These are phyloP conservation scores for Pseudogymnoascus sp. DNA, from an alignment of 2,329 filamentous ascomycete genomes.

Conservation along the genomic window DNA sequence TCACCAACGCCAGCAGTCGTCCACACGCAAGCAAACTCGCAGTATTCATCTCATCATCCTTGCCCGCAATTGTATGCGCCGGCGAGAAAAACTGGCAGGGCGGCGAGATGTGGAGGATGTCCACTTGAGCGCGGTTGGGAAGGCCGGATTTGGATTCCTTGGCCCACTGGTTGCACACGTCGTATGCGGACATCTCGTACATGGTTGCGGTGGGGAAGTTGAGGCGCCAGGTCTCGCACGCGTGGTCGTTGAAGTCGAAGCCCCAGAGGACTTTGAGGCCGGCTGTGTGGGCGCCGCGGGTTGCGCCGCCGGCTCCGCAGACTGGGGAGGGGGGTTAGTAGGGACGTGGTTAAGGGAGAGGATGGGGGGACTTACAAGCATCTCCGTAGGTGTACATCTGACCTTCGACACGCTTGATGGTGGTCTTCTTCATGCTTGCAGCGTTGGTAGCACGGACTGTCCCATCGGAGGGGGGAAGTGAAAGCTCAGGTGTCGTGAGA, in stretches of 20 bases:
- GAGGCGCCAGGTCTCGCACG: slow-evolving; percentile 46
- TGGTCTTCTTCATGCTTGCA: slow-evolving; percentile 2
- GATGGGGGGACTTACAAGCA: slow-evolving; percentile 33
- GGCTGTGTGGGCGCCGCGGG: slow-evolving; percentile 50
- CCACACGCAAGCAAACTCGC: slow-evolving; percentile 47
- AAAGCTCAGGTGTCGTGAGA: slow-evolving; percentile 14
- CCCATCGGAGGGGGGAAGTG: slow-evolving; percentile 18
- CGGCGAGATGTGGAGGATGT: slow-evolving; percentile 67
- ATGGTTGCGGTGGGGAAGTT: slow-evolving; percentile 50
- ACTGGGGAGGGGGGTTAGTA: slow-evolving; percentile 25
- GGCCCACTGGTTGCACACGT: slow-evolving; percentile 36
- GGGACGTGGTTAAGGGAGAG: background rate
- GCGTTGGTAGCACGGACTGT: slow-evolving; percentile 16
- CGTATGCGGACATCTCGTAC: slow-evolving; percentile 38
- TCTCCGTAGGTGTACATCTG: slow-evolving; percentile 62
- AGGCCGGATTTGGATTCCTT: slow-evolving; percentile 8
- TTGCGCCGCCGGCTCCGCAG: slow-evolving; percentile 64
- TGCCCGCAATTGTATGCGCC: slow-evolving; percentile 53
- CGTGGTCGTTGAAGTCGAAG: slow-evolving; percentile 53
- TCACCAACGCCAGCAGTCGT: slow-evolving; percentile 46
- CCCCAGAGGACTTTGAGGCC: slow-evolving; percentile 54
- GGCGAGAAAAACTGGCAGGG: slow-evolving; percentile 72
- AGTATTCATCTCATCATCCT: slow-evolving; percentile 59
- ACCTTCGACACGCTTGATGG: slow-evolving; percentile 19
- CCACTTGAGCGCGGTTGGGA: slow-evolving; percentile 29